Percentiles rank a stretch among this genome's conserved stretches.
These are phyloP conservation scores for Capronia americana DNA, from an alignment of 2,329 filamentous ascomycete species.

Conservation along the genomic window DNA sequence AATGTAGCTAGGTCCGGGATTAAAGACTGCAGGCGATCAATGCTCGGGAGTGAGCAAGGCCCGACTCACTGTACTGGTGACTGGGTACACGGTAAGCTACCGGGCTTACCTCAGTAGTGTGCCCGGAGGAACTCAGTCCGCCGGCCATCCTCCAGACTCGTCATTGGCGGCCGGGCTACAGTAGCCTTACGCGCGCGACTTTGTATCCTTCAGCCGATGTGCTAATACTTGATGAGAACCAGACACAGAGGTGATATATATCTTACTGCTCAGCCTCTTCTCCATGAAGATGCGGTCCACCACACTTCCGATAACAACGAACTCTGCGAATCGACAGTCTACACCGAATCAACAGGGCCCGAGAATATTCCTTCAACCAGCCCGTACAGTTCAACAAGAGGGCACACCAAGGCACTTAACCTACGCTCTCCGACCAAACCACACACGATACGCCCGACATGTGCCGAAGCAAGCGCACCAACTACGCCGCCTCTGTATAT, in stretches of 20 bases:
- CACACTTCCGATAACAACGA: background rate
- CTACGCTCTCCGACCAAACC: background rate
- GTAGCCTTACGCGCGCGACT: too few species aligned
- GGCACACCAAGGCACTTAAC: background rate
- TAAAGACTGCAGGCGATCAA: too few species aligned
- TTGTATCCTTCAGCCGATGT: too few species aligned
- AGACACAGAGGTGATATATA: background rate
- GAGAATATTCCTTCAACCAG: background rate
- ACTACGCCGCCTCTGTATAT: background rate
- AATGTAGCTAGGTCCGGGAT: too few species aligned
- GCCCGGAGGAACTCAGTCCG: too few species aligned
- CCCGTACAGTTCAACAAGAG: background rate
- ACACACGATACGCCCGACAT: background rate
- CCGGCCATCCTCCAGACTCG: too few species aligned
- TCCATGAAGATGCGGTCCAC: background rate
- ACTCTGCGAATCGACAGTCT: background rate
- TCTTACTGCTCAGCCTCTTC: background rate
- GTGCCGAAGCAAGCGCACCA: slow-evolving; percentile 2
- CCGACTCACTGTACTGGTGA: too few species aligned
- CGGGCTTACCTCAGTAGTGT: too few species aligned
- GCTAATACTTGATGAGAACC: too few species aligned
- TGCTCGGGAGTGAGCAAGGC: too few species aligned
- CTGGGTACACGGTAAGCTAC: too few species aligned
- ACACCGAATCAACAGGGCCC: background rate
- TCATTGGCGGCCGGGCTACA: too few species aligned